phyloP scores from a whole-genome alignment of 495 filamentous ascomycete genomes.

The Recurvomyces mirabilis region DNA sequence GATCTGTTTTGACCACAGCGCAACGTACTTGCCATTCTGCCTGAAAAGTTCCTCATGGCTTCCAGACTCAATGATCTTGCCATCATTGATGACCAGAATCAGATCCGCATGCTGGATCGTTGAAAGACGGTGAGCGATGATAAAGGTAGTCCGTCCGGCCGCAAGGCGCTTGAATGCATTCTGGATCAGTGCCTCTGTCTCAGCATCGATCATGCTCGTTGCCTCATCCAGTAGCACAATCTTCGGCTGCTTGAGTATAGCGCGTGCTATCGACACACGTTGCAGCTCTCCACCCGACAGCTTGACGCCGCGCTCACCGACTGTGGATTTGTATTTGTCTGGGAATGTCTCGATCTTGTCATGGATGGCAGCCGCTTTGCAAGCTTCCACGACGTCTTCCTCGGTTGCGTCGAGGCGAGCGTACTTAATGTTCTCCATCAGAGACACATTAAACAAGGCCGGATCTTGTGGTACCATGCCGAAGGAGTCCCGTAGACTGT shows the following conservation, averaged over 20 bases:
- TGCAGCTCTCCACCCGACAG: constrained; percentile 68
- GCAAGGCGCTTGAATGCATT: constrained; percentile 41
- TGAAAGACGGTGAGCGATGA: constrained; percentile 49
- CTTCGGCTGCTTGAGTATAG: constrained; percentile 38
- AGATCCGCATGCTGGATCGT: constrained; percentile 60
- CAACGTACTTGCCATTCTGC: constrained; percentile 15
- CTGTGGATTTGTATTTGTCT: constrained; percentile 43
- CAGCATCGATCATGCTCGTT: constrained; percentile 42
- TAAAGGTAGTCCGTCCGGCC: constrained; percentile 27
- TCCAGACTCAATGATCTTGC: constrained; percentile 53
- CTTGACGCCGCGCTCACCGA: constrained; percentile 55
- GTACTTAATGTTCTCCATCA: constrained; percentile 66
- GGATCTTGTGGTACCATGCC: constrained; percentile 63
- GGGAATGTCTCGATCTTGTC: constrained; percentile 40
- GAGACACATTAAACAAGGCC: constrained; percentile 57
- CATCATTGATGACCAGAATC: constrained; percentile 56
- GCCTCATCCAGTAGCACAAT: constrained; percentile 48
- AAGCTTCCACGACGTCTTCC: constrained; percentile 55
- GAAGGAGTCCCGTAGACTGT: constrained; percentile 53
- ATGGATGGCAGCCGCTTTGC: constrained; percentile 45
- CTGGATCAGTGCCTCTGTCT: constrained; percentile 62
- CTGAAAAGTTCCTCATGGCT: constrained; percentile 46
- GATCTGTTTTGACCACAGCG: constrained; percentile 20
- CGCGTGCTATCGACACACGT: constrained; percentile 63
- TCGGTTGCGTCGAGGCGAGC: constrained; percentile 41